A percentile compares a stretch with the other conserved stretches of the same genome.
phyloP scores from a whole-genome alignment of 2,329 filamentous ascomycete species.

The Dactylellina sp. region DNA sequence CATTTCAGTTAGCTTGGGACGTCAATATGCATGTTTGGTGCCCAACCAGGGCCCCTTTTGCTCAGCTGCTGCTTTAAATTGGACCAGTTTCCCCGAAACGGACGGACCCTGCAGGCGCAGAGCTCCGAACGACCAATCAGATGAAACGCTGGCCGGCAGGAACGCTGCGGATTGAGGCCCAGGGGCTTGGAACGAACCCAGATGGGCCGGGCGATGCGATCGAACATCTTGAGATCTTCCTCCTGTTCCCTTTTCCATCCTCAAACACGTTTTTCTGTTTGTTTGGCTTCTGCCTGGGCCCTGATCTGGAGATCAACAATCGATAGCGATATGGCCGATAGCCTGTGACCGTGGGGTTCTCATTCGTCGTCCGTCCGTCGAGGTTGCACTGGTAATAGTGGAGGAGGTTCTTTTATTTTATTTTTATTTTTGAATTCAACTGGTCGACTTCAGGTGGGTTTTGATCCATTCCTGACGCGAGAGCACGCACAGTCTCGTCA shows the following conservation, averaged over 20 bases:
- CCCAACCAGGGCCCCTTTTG: neutral
- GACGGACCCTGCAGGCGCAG: constrained; percentile 12
- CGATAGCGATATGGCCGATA: neutral
- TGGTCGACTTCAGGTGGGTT: no score
- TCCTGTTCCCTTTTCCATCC: neutral
- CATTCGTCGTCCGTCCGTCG: no score
- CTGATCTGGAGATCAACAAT: no score
- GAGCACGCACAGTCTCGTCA: no score
- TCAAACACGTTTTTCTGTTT: no score
- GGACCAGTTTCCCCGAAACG: constrained; percentile 10
- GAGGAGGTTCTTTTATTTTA: no score
- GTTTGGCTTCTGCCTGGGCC: no score
- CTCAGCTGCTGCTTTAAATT: constrained; percentile 4
- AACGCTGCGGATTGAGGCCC: neutral
- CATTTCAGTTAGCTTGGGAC: no score
- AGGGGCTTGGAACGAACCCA: neutral
- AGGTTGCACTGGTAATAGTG: no score
- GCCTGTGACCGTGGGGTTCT: neutral
- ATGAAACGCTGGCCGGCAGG: neutral
- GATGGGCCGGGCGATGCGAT: neutral
- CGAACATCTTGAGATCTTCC: neutral
- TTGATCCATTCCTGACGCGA: no score
- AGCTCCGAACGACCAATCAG: constrained; percentile 14
- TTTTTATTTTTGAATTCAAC: no score
- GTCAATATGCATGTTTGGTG: constrained; percentile 1